Evolutionary conservation across 176 grass and related monocot species (phyloP), one percentile per base, ranked within the genome.

Genomic region (Oryza glaberrima): DNA sequence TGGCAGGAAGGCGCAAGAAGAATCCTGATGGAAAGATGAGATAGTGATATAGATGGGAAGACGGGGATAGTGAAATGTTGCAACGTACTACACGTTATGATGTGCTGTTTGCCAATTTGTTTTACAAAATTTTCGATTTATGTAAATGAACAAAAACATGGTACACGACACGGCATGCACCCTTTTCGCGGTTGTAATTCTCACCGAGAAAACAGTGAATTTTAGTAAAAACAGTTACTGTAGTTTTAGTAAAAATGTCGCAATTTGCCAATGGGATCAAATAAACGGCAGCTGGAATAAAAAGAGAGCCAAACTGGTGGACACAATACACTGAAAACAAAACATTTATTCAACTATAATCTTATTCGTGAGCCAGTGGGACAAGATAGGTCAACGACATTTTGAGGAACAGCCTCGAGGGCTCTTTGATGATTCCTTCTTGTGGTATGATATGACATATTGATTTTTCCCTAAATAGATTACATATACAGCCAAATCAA

Each of bases 1-100:
- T 15, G 11, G 16, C 91, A 96, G 94, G 86, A 64, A 90, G 94
- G 81, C 84, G 73, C 71, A 77, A 48, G 73, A 91, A 88, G 56
- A 83, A 77, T 89, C 38, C 83, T 70, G 67, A 41, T 69, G 54
- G 75, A 52, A 85, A 85, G 56, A 74, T 92, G 66, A 93, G 77
- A 46, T 44, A 10, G 43, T 44, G 9, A 44, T 10, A 44, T 44
- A 20, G 16, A 58, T 19, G 15, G 52, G 56, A 73, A n/a, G 77
- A 76, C 43, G 49, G 51, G 32, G 43, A 44, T 10, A 44, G 9
- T 44, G 43, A 44, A 44, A 26, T 5, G 17, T 12, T 75, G 47
- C 61, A 36, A 2, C 17, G 0, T 20, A 45, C 26, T 67, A 35
- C 11, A 78, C 66, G 65, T 36, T 12, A 35, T 48, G 4, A 3